Base-by-base conservation (phyloP, 83 land plant genomes). In the Diphasiastrum complanatum region DNA sequence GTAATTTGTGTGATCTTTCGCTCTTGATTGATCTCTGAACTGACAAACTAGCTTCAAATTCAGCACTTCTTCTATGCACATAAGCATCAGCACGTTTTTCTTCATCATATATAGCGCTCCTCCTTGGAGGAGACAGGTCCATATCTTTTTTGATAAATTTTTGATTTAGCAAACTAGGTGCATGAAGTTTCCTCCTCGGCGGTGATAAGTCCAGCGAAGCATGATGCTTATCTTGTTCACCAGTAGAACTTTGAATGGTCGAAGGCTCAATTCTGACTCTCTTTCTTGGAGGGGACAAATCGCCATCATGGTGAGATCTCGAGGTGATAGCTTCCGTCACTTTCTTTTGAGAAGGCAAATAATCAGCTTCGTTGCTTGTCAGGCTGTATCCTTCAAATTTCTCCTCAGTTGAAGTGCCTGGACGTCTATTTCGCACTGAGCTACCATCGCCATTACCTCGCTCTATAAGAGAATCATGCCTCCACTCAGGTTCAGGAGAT, bases 61-160 rank as follows among this genome's bases (percentile, higher is more conserved):
- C n/a, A n/a, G n/a, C n/a, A n/a, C n/a, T 22, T 62, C 27, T 46
- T 46, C 53, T 51, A 10, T n/a, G n/a, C n/a, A n/a, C n/a, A n/a
- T n/a, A n/a, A n/a, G n/a, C n/a, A n/a, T n/a, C n/a, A n/a, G 0
- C 11, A 28, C 25, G 0, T 33, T 30, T 62, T 63, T 27, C 66
- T 34, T 25, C 66, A 2, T 29, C 35, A 30, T 33, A 24, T 8
- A 18, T 10, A 54, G 58, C 33, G 29, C 14, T 47, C 60, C 60
- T 61, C 27, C 51, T 25, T 1, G 29, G 66, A 25, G 66, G 66
- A 14, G 66, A 51, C 24, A 33, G n/a, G 32, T 66, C 69, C n/a
- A n/a, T n/a, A n/a, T n/a, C n/a, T n/a, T n/a, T n/a, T n/a, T n/a
- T n/a, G n/a, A n/a, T n/a, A n/a, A n/a, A n/a, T n/a, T n/a, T n/a